Evolutionary conservation across 306 rosid genomes (phyloP).

Genomic region (Prunus dulcis): DNA sequence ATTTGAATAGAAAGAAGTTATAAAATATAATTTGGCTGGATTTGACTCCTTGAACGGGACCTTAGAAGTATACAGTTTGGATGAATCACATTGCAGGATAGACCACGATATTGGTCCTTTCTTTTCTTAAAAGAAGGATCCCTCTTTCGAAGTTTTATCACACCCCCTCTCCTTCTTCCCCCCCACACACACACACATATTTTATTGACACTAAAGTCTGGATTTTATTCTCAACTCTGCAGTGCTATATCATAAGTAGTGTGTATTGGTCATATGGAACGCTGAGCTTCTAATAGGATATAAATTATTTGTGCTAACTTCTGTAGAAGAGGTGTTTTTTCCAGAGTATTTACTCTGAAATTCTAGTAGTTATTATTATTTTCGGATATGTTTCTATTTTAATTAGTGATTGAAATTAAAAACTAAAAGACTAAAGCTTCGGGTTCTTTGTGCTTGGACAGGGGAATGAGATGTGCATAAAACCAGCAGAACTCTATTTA

Average conservation of each 20-base stretch:
- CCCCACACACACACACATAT: not conserved
- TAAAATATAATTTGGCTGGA: no score
- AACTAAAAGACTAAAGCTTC: not conserved
- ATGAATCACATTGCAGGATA: no score
- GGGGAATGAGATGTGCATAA: constrained; percentile 94
- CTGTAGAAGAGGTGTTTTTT: not conserved
- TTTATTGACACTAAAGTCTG: not conserved
- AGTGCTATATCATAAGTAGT: not conserved
- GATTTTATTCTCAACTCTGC: not conserved
- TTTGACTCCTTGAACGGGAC: no score
- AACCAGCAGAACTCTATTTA: constrained; percentile 88
- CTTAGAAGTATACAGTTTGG: no score
- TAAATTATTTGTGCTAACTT: not conserved
- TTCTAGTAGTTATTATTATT: not conserved
- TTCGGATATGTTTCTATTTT: not conserved
- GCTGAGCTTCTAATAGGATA: not conserved
- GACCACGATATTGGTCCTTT: no score
- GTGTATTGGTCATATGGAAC: not conserved
- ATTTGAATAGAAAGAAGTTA: no score
- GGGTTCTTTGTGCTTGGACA: constrained; percentile 23
- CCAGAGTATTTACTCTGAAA: not conserved
- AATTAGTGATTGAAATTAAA: not conserved
- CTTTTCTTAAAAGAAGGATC: not conserved
- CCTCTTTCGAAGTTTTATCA: not conserved
- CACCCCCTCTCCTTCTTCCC: no score